A percentile compares a stretch with the other conserved stretches of the same genome.
phyloP scores from a whole-genome alignment of 257 asterid species.

The Solanum sitiens region DNA sequence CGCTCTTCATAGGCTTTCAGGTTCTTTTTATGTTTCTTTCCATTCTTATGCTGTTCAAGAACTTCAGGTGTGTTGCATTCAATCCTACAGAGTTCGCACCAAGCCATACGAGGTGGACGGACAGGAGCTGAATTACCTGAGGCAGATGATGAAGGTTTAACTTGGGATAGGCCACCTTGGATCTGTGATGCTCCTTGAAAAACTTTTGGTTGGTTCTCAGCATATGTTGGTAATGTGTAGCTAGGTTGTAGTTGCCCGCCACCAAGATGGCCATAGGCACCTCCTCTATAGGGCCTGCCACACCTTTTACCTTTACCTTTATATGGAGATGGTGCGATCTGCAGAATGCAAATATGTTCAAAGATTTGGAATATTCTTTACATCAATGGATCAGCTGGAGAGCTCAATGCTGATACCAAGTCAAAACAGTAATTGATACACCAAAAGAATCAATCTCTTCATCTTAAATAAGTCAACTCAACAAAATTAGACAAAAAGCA shows the following conservation, averaged over 20 bases:
- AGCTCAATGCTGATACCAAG: not conserved
- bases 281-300: slow-evolving; percentile 18
- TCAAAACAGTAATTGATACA: not conserved
- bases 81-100: slow-evolving; percentile 51
- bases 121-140: slow-evolving; percentile 6
- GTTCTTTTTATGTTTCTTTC: slow-evolving; percentile 55
- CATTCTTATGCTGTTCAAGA: slow-evolving; percentile 41
- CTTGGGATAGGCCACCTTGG: slow-evolving; percentile 20
- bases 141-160: slow-evolving; percentile 6
- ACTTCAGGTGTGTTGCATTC: slow-evolving; percentile 52
- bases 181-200: slow-evolving; percentile 7
- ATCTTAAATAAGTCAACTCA: not conserved
- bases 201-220: slow-evolving; percentile 9
- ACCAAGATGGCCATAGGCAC: slow-evolving; percentile 17
- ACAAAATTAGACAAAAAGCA: not conserved
- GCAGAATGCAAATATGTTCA: slow-evolving; percentile 16
- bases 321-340: slow-evolving; percentile 34
- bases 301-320: slow-evolving; percentile 17
- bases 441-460: not conserved
- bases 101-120: slow-evolving; percentile 19
- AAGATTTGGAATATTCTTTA: not conserved
- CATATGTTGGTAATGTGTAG: slow-evolving; percentile 2
- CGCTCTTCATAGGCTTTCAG: slow-evolving; percentile 31
- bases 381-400: not conserved
- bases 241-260: slow-evolving; percentile 11